Base-by-base conservation (phyloP, 2,329 filamentous ascomycete species). In the Celoporthe dispersa region DNA sequence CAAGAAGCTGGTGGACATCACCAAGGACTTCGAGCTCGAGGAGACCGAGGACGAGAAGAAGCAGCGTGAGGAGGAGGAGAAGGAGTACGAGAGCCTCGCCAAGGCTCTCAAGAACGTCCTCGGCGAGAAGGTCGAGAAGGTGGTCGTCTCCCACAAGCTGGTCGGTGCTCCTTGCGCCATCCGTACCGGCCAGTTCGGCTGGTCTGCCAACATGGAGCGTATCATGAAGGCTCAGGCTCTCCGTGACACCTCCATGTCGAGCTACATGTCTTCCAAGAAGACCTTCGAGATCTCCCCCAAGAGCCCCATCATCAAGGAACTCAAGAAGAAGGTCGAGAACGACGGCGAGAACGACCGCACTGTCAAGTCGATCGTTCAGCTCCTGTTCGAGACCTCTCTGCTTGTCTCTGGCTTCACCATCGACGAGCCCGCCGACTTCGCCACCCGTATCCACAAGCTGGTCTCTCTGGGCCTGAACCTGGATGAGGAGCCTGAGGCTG, bases 151-250 rank as follows among this genome's bases (percentile, higher is more conserved):
- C 76, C 93, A 98, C 92, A 98, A 98, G 92, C 91, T 99, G 72
- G 90, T 92, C 77, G 92, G 92, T 81, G 90, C 96, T 75, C 96
- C 96, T 80, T 98, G 96, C 85, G 96, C 96, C 82, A 98, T 99
- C 89, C 95, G 96, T 84, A 99, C 96, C 77, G 96, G 96, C 80
- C 96, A 98, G 87, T 99, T 99, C 84, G 96, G 96, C 85, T 99
- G 96, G 96, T 98, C 95, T 70, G 96, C 96, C 82, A 99, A 99
- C 91, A 99, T 99, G 96, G 96, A 99, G 90, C 96, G 96, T 88
- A 99, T 99, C 91, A 99, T 99, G 96, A 99, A 99, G 92, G 96
- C 96, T 37, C 96, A 99, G 89, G 96, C 96, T 80, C 95, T 99
- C 80, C 96, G 96, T 87, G 96, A 99, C 87, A 99, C 96, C 77